Evolutionary conservation across 441 rosid genomes (phyloP).

Genomic region (Croton setiger): DNA sequence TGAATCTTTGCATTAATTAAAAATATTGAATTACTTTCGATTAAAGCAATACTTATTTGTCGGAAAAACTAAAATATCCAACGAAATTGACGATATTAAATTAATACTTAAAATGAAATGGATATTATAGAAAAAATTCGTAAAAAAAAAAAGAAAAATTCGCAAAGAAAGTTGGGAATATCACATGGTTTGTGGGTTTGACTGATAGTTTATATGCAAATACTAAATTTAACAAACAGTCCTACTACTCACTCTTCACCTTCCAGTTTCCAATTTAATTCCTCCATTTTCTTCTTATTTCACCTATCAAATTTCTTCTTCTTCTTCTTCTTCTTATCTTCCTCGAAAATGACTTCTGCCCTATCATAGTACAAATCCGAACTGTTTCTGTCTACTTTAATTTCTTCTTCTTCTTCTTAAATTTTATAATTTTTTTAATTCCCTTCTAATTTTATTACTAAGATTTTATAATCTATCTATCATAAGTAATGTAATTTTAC

Average conservation of each 20-base stretch:
- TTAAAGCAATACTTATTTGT: too few relatives aligned
- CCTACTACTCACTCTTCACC: background rate
- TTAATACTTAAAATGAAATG: background rate
- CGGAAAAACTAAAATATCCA: too few relatives aligned
- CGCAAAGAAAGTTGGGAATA: conserved; percentile 11
- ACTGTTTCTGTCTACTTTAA: background rate
- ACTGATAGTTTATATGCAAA: conserved; percentile 30
- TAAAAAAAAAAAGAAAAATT: background rate
- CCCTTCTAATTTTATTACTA: too few relatives aligned
- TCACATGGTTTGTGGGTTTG: conserved; percentile 32
- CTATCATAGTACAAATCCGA: background rate
- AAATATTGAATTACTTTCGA: too few relatives aligned
- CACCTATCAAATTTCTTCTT: background rate
- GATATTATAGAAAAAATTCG: too few relatives aligned
- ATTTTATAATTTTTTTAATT: too few relatives aligned
- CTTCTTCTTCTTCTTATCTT: too few relatives aligned
- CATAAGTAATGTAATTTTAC: too few relatives aligned
- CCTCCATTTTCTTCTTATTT: background rate
- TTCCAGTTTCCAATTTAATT: background rate
- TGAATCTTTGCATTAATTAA: too few relatives aligned
- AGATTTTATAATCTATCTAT: too few relatives aligned
- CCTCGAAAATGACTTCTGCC: background rate
- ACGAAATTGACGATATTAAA: too few relatives aligned
- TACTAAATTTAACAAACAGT: conserved; percentile 19
- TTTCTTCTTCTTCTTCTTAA: too few relatives aligned